Evolutionary conservation across 139 green algal species (phyloP), one percentile per base, ranked within the genome.

Genomic region (Picochlorum sp.): DNA sequence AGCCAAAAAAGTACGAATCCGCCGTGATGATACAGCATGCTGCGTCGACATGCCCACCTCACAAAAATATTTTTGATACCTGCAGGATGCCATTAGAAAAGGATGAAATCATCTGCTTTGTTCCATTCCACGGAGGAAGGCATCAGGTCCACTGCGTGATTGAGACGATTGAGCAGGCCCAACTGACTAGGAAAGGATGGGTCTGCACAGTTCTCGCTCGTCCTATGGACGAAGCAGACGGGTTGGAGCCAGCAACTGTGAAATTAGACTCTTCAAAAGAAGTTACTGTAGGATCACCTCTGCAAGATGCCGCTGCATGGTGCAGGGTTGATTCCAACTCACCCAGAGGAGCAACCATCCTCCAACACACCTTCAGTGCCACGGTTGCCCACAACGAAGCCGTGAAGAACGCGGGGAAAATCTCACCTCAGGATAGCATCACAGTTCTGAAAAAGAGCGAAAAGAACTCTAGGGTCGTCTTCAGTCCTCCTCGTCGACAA

Each of bases 391-490:
- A 54, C n/a, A 54, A 54, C n/a, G n/a, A 54, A 13, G 47, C 47
- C n/a, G 47, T 54, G 16, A 54, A 54, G 47, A 54, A 54, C 7
- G 47, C 23, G 15, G n/a, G 7, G 15, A 26, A 20, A 54, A 24
- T 54, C 24, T 54, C 47, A 54, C 47, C 47, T 20, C 18, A 54
- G n/a, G 47, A 54, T 54, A 54, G 47, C 47, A 16, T 54, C 11
- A n/a, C 16, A 1, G 18, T 54, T 21, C 47, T 54, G 15, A 26
- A 20, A 21, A 21, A 21, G 11, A 54, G 16, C 47, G 18, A 54
- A 18, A 21, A 21, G 47, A 54, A 54, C 15, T 21, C n/a, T 20
- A 54, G n/a, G 16, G n/a, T 20, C n/a, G n/a, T 26, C 2, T 54
- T 21, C 16, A 21, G 16, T 4, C 47, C 47, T 20, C 16, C 18